Base-by-base conservation (phyloP, 2,329 filamentous ascomycete genomes). In the Aspergillus persii region DNA sequence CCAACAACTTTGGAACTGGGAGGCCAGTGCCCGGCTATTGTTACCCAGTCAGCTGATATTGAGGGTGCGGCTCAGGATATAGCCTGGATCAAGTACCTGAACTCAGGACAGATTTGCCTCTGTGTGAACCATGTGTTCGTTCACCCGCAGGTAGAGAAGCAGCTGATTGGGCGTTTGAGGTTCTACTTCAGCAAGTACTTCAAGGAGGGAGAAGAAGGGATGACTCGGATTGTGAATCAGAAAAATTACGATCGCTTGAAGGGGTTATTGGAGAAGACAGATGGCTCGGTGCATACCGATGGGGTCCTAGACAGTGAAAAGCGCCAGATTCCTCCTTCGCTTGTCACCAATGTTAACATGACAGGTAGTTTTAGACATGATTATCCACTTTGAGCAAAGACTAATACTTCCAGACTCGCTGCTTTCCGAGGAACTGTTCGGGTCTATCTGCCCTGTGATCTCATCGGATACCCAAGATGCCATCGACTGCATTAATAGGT, bases 371-470 rank as follows among this genome's bases (percentile, higher is more conserved):
- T 23, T 36, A 1, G 18, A 18, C 27, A 26, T n/a, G 6, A 33
- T 0, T 7, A 23, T 39, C 3, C n/a, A 18, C 4, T 18, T 15
- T n/a, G 1, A 52, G 3, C 27, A 8, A 9, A 11, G 15, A 5
- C 51, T 41, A 6, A 41, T 9, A 11, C 2, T 8, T 2, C 3
- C 9, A 52, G 79, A 82, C 60, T 60, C 74, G 0, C 70, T 81
- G 1, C 64, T 82, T 4, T 71, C 71, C 18, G 77, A 81, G 61
- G 80, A 82, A 66, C 64, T 82, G 60, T 82, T 81, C 59, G 78
- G 75, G 0, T 77, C 78, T 2, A 75, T 81, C 29, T 70, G 76
- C 8, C 79, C 79, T 23, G 67, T 81, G 6, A 54, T 81, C 2
- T 71, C 73, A 12, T 73, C 65, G 12, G 56, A 61, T 23, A 57